A percentile compares a stretch with the other conserved stretches of the same genome.
Conservation (phyloP, 1,284 basidiomycete genomes). For the Gymnopus androsaceus region DNA sequence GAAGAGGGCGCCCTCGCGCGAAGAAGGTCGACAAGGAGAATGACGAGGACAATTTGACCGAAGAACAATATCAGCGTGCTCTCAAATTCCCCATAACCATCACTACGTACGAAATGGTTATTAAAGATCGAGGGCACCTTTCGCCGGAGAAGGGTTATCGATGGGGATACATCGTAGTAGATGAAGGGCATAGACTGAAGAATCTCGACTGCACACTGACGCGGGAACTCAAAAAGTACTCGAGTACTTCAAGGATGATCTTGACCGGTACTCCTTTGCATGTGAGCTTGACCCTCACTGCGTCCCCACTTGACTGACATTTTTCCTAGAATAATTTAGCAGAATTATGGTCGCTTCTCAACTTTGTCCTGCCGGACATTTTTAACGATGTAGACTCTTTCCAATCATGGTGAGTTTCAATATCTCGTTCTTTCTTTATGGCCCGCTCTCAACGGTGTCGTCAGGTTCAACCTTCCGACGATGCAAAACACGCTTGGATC, state of each 20-base stretch:
- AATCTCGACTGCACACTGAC: slow-evolving; percentile 91
- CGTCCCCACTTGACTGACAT: background rate
- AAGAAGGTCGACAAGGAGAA: background rate
- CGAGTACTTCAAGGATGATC: slow-evolving; percentile 86
- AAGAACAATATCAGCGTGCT: slow-evolving; percentile 21
- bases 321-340: slow-evolving; percentile 81
- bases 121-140: slow-evolving; percentile 75
- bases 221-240: slow-evolving; percentile 87
- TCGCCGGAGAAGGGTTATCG: slow-evolving; percentile 66
- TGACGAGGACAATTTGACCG: slow-evolving; percentile 9
- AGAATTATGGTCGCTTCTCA: slow-evolving; percentile 93
- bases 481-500: slow-evolving; percentile 60
- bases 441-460: background rate
- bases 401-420: slow-evolving; percentile 79
- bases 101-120: slow-evolving; percentile 94
- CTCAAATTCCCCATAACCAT: slow-evolving; percentile 75
- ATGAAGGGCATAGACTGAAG: slow-evolving; percentile 94
- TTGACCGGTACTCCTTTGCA: slow-evolving; percentile 93
- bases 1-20: slow-evolving; percentile 8
- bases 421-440: background rate
- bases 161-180: slow-evolving; percentile 95
- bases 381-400: slow-evolving; percentile 91
- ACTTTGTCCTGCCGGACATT: slow-evolving; percentile 91
- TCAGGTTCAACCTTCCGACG: slow-evolving; percentile 74
- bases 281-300: slow-evolving; percentile 45